Evolutionary conservation across 371 early-diverging fungal species (phyloP).

Genomic region (Coemansia sp.): DNA sequence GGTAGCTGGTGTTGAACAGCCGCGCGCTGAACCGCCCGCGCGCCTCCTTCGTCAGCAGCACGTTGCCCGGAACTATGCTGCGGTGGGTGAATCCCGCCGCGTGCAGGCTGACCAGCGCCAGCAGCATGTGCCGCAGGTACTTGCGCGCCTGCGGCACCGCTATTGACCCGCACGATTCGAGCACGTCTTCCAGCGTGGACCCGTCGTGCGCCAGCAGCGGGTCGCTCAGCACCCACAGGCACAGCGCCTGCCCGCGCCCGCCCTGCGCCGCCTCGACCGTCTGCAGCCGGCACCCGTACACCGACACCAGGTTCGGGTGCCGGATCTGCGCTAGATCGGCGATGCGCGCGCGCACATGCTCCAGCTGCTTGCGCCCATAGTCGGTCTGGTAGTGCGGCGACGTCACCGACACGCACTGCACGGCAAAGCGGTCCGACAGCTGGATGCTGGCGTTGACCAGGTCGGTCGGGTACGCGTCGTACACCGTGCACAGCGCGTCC

Average conservation of each 20-base stretch:
- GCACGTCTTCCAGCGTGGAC: conserved; percentile 41
- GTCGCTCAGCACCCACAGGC: conserved; percentile 48
- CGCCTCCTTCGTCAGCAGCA: conserved; percentile 52
- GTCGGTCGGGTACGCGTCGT: conserved; percentile 48
- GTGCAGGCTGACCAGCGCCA: conserved; percentile 45
- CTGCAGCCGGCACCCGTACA: conserved; percentile 37
- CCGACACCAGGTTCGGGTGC: conserved; percentile 36
- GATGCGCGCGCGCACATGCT: conserved; percentile 21
- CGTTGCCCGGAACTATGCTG: conserved; percentile 51
- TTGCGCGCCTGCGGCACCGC: conserved; percentile 31
- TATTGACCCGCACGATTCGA: conserved; percentile 45
- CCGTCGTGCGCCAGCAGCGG: conserved; percentile 36
- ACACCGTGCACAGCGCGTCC: conserved; percentile 37
- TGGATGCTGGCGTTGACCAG: conserved; percentile 35
- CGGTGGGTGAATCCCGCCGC: conserved; percentile 47
- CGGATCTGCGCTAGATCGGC: conserved; percentile 38
- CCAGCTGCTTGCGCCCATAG: conserved; percentile 36
- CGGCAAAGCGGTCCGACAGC: conserved; percentile 43
- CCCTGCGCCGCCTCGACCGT: conserved; percentile 15
- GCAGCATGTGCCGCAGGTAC: conserved; percentile 45
- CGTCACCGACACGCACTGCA: conserved; percentile 40
- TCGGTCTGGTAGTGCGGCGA: conserved; percentile 40
- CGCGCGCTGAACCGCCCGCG: conserved; percentile 31
- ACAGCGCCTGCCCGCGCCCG: conserved; percentile 18
- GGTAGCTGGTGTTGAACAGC: conserved; percentile 53